Conservation (phyloP, 2,329 filamentous ascomycete genomes). For the Camillea tinctor region DNA sequence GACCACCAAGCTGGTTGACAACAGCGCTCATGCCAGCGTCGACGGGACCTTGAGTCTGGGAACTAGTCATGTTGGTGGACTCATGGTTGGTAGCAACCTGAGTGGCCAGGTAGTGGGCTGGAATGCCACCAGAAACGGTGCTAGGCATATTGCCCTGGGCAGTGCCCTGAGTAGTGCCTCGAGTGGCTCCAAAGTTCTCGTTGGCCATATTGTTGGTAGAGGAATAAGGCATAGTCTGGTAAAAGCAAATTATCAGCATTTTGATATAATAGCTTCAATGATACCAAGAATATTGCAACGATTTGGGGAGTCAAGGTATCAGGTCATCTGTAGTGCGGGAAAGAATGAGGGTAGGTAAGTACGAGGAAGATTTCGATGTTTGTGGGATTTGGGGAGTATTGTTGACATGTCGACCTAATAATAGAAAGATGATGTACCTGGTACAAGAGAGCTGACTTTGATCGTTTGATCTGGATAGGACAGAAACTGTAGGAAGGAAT, state of each 20-base stretch:
- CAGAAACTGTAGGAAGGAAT: conserved; percentile 16
- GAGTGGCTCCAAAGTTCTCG: conserved; percentile 24
- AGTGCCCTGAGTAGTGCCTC: conserved; percentile 20
- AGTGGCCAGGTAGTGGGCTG: conserved; percentile 23
- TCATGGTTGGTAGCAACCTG: not conserved
- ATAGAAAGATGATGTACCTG: conserved; percentile 20
- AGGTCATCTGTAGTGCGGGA: too few species aligned
- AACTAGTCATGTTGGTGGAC: conserved; percentile 16
- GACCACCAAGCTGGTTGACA: conserved; percentile 32
- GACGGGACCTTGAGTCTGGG: conserved; percentile 16
- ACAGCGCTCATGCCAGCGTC: conserved; percentile 29
- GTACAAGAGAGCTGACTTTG: conserved; percentile 24
- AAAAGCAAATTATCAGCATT: not conserved
- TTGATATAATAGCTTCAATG: not conserved
- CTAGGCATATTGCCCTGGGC: conserved; percentile 21
- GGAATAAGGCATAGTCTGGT: conserved; percentile 23
- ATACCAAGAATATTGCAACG: not conserved
- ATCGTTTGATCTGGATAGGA: conserved; percentile 22
- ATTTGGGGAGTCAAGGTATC: too few species aligned
- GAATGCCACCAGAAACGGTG: conserved; percentile 16
- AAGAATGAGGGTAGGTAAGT: too few species aligned
- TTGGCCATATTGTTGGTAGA: conserved; percentile 20
- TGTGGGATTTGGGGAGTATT: too few species aligned
- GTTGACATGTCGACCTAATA: not conserved
- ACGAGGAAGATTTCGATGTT: too few species aligned